These are phyloP conservation scores for Xerocomus amazonicus DNA, from an alignment of 1,284 basidiomycete species.

Conservation along the genomic window DNA sequence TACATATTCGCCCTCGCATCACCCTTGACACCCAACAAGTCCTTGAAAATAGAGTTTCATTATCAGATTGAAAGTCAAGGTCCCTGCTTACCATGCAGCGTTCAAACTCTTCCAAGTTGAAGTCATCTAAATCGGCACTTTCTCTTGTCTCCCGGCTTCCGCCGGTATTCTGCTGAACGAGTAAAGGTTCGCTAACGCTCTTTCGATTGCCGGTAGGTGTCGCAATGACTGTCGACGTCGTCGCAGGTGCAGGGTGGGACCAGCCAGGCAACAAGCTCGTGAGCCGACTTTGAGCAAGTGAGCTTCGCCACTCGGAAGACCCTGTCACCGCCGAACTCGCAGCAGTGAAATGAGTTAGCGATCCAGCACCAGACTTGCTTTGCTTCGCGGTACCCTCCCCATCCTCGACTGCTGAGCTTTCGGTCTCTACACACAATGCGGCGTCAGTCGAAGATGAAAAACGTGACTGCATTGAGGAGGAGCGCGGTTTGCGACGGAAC, in stretches of 20 bases:
- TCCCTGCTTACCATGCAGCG: constrained; percentile 56
- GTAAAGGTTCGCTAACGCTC: constrained; percentile 65
- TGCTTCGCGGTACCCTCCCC: constrained; percentile 65
- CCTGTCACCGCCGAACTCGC: constrained; percentile 11
- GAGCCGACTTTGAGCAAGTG: constrained; percentile 55
- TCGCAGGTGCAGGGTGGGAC: constrained; percentile 43
- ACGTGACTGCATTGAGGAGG: constrained; percentile 43
- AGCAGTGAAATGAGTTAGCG: constrained; percentile 6
- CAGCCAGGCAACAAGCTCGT: constrained; percentile 64
- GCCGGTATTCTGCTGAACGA: constrained; percentile 44
- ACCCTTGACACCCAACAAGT: constrained; percentile 72
- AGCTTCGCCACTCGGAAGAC: constrained; percentile 43
- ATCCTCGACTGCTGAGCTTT: constrained; percentile 51
- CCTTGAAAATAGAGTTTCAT: constrained; percentile 38
- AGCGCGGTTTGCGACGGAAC: constrained; percentile 65
- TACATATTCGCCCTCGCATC: constrained; percentile 66
- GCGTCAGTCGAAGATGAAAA: constrained; percentile 54
- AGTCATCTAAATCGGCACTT: constrained; percentile 36
- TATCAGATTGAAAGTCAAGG: neutral
- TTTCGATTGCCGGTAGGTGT: constrained; percentile 41
- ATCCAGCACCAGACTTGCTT: constrained; percentile 21
- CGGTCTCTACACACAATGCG: constrained; percentile 33
- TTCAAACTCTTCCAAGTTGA: constrained; percentile 54
- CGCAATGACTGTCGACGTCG: constrained; percentile 27
- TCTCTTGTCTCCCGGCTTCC: constrained; percentile 24